phyloP scores from a whole-genome alignment of 257 asterid genomes.

The Dorcoceras hygrometricum region DNA sequence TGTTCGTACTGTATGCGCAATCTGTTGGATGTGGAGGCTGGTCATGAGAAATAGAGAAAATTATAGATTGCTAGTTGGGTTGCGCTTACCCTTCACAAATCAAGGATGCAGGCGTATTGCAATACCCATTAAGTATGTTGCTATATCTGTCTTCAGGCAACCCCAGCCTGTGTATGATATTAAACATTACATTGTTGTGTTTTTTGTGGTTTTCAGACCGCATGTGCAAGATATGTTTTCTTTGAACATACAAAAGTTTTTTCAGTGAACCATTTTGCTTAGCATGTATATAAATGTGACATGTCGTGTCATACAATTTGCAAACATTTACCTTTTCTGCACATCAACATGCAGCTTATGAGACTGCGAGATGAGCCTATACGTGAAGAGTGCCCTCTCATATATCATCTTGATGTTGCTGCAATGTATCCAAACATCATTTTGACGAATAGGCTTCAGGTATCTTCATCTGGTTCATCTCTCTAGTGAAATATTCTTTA shows the following conservation, averaged over 20 bases:
- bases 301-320: slow-evolving; percentile 17
- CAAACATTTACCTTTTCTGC: slow-evolving; percentile 25
- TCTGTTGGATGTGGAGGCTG: too few species aligned
- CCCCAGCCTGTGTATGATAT: not conserved
- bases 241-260: slow-evolving; percentile 5
- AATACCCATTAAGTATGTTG: too few species aligned
- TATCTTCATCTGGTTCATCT: slow-evolving; percentile 32
- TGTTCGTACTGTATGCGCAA: too few species aligned
- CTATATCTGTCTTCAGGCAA: not conserved
- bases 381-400: slow-evolving; percentile 90
- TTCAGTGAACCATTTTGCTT: slow-evolving; percentile 14
- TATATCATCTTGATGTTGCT: slow-evolving; percentile 98
- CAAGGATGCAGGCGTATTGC: too few species aligned
- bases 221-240: slow-evolving; percentile 11
- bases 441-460: slow-evolving; percentile 99
- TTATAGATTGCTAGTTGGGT: too few species aligned
- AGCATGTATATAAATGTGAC: slow-evolving; percentile 16
- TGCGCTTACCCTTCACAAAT: too few species aligned
- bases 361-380: slow-evolving; percentile 68
- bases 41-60: too few species aligned
- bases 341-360: slow-evolving; percentile 59
- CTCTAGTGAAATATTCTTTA: slow-evolving; percentile 18
- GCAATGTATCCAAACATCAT: slow-evolving; percentile 99
- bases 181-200: not conserved
- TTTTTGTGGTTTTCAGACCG: not conserved